Base-by-base conservation (phyloP, 2,329 filamentous ascomycete genomes). In the Pseudocercospora ulei region DNA sequence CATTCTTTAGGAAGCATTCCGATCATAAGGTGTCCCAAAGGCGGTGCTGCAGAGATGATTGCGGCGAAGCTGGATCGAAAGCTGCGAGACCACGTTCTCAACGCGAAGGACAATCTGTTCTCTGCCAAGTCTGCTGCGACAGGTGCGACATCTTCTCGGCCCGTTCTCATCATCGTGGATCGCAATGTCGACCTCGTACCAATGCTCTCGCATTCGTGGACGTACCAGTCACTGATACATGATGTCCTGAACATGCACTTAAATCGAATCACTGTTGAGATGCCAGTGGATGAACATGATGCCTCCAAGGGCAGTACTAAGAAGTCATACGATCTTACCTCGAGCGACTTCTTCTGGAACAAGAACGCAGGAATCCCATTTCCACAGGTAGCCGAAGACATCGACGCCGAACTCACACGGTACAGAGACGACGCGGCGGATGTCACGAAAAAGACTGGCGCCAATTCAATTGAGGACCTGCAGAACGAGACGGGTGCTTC, bases 181-280 rank as follows among this genome's bases (percentile, higher is more conserved):
- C 80, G 90, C 51, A 96, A 95, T 56, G 79, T 98, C 28, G 90
- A 98, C 61, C 66, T 98, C 37, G 85, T 94, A 48, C 87, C 90
- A 2, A 96, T 98, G 90, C 73, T 98, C n/a, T 95, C 88, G 8
- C 90, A 98, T 63, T 95, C 87, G 1, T 87, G 82, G 82, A 86
- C 76, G 3, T 81, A 93, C 54, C 86, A 93, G 61, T 90, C 83
- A 5, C 68, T 94, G 7, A 82, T 93, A 9, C 82, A 79, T 48
- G 77, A 85, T 61, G 80, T 85, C 3, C 68, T 84, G 27, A 74
- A 78, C 35, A 83, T 85, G 76, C 76, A 82, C 56, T 72, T 95
- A 24, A 98, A 96, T 60, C 80, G 88, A 22, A 96, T 98, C 51
- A 95, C 85, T 1, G 82, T 98, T 28, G 85, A 94, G 57, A 78